Percentiles rank a stretch among this genome's conserved stretches.
phyloP scores from a whole-genome alignment of 305 asterid species.

The Striga hermonthica region DNA sequence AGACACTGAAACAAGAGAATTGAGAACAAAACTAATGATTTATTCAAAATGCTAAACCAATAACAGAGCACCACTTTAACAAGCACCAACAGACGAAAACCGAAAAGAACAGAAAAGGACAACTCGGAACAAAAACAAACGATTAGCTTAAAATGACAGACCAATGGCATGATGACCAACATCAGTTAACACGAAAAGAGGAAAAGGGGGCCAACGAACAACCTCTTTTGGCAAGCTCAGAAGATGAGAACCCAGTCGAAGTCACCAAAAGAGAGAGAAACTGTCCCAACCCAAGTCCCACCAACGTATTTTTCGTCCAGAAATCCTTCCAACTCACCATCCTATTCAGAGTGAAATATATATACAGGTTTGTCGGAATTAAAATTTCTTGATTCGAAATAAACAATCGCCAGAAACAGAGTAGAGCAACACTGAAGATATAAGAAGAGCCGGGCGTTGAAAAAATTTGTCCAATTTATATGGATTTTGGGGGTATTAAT shows the following conservation, averaged over 20 bases:
- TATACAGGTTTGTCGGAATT: conserved; percentile 10
- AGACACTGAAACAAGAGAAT: conserved; percentile 19
- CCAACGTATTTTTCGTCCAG: conserved; percentile 53
- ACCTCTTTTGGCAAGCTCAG: conserved; percentile 87
- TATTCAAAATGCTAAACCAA: neutral
- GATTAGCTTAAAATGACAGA: neutral
- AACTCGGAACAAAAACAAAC: conserved; percentile 5
- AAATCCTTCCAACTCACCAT: conserved; percentile 44
- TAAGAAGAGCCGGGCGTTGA: neutral
- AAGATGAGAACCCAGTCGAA: conserved; percentile 88
- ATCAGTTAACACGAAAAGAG: neutral
- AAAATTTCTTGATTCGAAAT: neutral
- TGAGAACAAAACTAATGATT: conserved; percentile 7
- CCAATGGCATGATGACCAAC: neutral
- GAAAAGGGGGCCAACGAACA: conserved; percentile 7
- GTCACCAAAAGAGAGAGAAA: conserved; percentile 76
- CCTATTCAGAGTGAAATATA: conserved; percentile 2
- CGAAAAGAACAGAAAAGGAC: conserved; percentile 21
- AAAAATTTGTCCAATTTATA: neutral
- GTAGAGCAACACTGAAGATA: neutral
- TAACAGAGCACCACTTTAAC: neutral
- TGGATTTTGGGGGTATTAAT: too few relatives aligned
- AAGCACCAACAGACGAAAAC: neutral
- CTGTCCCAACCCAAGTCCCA: conserved; percentile 79
- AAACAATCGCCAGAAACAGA: neutral